phyloP scores from a whole-genome alignment of 2,329 filamentous ascomycete genomes.

The Dactylellina parvicollis region DNA sequence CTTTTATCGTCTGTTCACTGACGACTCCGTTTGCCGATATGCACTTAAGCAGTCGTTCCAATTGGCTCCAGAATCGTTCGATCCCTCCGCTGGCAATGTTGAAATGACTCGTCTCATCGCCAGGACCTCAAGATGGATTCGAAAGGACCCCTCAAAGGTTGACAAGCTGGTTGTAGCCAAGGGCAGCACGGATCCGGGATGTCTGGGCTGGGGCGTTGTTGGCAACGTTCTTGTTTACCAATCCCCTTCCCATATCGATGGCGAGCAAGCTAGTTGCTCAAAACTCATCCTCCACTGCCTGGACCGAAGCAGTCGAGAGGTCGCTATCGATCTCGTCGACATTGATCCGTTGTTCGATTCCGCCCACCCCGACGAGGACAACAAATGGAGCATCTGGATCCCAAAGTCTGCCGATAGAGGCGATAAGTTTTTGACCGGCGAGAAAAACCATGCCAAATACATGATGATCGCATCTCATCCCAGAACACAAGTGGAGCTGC shows the following conservation, averaged over 20 bases:
- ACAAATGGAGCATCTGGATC: constrained; percentile 51
- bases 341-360: constrained; percentile 43
- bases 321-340: constrained; percentile 18
- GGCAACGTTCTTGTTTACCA: constrained; percentile 45
- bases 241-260: constrained; percentile 40
- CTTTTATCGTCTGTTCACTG: constrained; percentile 45
- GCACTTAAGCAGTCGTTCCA: constrained; percentile 44
- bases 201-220: constrained; percentile 44
- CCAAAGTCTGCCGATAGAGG: constrained; percentile 39
- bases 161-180: constrained; percentile 44
- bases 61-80: constrained; percentile 34
- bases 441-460: constrained; percentile 30
- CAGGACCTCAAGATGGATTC: constrained; percentile 47
- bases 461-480: constrained; percentile 51
- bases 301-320: constrained; percentile 18
- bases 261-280: constrained; percentile 26
- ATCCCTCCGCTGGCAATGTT: constrained; percentile 30
- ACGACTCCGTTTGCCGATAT: constrained; percentile 45
- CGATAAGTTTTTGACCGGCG: constrained; percentile 44
- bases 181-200: constrained; percentile 23
- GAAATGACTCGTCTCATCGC: constrained; percentile 47
- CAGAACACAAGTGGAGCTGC: constrained; percentile 24
- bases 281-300: constrained; percentile 39
- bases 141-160: constrained; percentile 44
- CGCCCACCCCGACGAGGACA: constrained; percentile 31